Base-by-base conservation (phyloP, 1,139 yeast genomes). In the Suhomyces chickasaworum region DNA sequence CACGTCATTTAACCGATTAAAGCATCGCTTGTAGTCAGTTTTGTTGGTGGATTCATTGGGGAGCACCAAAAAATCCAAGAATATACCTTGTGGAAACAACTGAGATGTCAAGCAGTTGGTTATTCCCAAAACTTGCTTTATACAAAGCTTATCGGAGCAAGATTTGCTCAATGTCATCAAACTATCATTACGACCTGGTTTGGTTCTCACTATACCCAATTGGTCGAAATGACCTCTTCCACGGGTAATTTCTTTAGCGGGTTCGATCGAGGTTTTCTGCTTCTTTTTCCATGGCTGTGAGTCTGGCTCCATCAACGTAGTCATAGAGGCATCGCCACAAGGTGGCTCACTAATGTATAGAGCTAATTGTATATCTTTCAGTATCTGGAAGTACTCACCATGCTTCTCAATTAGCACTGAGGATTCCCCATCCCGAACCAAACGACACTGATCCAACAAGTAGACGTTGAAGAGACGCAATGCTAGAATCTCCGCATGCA, bases 261-360 rank as follows among this genome's bases (percentile, higher is more conserved):
- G 3, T 25, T 25, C 29, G 13, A 13, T 10, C 44, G 38, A 18
- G 35, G 22, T 47, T 30, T 39, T 50, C 42, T 23, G 43, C 22
- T 48, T 47, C 37, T 41, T 53, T 41, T 36, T 23, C 53, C 55
- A 48, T 25, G 54, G 51, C 37, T 43, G 54, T 48, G 54, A 44
- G 10, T 54, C 51, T 8, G 44, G 53, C 31, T 39, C 45, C 36
- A 48, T 45, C n/a, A 55, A 37, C 36, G 55, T 53, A 30, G 63
- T 39, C 81, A 89, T 78, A 7, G 95, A 86, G 0, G 89, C 84
- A 61, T 91, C 98, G 1, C 99, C 99, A 69, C 99, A 91, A 0
- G 98, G 98, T 0, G 88, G 77, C 52, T 88, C 95, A 5, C 95
- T 84, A 1, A 89, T 71, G 52, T 84, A 87, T 47, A 91, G 59